Conservation (phyloP, 768 basidiomycete species). For the Strobilomyces dryophilus region DNA sequence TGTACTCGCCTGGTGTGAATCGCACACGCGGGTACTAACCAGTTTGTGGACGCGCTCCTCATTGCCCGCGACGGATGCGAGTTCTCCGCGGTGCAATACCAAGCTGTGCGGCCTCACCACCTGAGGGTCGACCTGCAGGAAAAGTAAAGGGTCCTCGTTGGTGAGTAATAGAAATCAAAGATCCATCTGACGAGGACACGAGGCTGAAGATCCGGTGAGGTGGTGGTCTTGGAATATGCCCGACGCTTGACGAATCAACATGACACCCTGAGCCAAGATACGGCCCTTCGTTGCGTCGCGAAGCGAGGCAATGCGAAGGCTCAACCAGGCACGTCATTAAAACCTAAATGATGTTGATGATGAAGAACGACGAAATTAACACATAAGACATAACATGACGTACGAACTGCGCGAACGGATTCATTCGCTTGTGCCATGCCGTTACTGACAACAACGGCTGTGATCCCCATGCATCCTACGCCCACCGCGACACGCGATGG, state of each 20-base stretch:
- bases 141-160: constrained; percentile 59
- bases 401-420: too few species aligned
- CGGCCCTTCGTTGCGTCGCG: neutral
- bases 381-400: constrained; percentile 5
- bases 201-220: constrained; percentile 9
- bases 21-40: constrained; percentile 80
- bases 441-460: constrained; percentile 17
- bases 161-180: constrained; percentile 14
- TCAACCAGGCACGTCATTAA: constrained; percentile 15
- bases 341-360: too few species aligned
- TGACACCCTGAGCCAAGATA: constrained; percentile 6
- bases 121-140: constrained; percentile 72
- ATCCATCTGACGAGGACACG: constrained; percentile 14
- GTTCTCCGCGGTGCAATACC: constrained; percentile 81
- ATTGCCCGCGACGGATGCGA: constrained; percentile 88
- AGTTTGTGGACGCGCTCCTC: constrained; percentile 96
- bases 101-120: constrained; percentile 81
- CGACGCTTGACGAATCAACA: constrained; percentile 5
- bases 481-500: too few species aligned
- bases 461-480: too few species aligned
- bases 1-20: constrained; percentile 71
- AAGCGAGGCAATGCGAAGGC: constrained; percentile 16
- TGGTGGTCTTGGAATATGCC: constrained; percentile 13
- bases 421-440: constrained; percentile 21
- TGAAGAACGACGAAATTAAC: constrained; percentile 89